Base-by-base conservation (phyloP, 192 early-diverging fungal genomes). In the Umbelopsis sp. region DNA sequence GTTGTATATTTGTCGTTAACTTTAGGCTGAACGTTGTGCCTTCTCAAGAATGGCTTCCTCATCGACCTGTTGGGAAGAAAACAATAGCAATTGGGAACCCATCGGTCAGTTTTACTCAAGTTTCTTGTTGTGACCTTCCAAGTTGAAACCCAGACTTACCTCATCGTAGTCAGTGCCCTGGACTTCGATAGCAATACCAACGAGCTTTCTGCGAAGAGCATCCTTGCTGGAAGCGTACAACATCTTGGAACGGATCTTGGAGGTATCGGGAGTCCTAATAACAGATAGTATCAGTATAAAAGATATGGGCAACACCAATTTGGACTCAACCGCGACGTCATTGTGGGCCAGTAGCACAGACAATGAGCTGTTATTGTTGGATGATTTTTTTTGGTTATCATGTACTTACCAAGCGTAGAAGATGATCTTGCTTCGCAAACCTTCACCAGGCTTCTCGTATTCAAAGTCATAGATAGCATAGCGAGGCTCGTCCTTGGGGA, bases 391-490 rank as follows among this genome's bases (percentile, higher is more conserved):
- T 9, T 64, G 10, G 10, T 81, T 4, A 46, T 11, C 15, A 55
- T 35, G 8, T 11, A 64, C 85, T 53, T 84, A 93, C 94, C 95
- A 98, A 53, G 89, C 53, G 71, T 78, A 90, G 71, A 98, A 98
- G 64, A 93, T 77, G 65, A 98, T 85, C 87, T 95, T 96, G 86
- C 88, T 93, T 81, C 93, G 86, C 46, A 74, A 70, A 49, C 93
- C 93, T 11, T 83, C 89, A 4, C 72, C 84, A 13, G 86, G 51
- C 49, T 84, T 85, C 55, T 81, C 76, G 75, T 86, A 97, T 46
- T 93, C 86, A 77, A 97, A 91, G 79, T 98, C 96, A 72, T 91
- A 97, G 12, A 97, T 89, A 65, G 89, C 93, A 73, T 91, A 98
- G 69, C 94, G 92, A 78, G 94, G 90, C 46, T 90, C 85, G 35